phyloP scores from a whole-genome alignment of 495 filamentous ascomycete genomes.

The Geoglossum glabrum region DNA sequence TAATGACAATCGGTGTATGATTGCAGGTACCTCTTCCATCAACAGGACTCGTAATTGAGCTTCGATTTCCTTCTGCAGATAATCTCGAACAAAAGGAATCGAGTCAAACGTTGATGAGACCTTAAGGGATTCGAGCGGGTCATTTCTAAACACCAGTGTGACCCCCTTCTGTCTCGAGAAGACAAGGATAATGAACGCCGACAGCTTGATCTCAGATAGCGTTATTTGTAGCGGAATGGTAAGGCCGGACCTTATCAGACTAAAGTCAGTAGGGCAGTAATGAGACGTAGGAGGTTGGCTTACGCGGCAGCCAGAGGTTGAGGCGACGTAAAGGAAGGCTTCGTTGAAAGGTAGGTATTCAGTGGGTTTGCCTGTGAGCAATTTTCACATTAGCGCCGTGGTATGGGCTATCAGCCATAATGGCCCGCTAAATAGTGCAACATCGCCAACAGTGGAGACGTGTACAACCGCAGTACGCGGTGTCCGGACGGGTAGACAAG shows the following conservation, averaged over 20 bases:
- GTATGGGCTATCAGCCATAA: not conserved
- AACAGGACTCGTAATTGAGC: constrained; percentile 78
- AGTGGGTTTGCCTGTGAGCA: constrained; percentile 61
- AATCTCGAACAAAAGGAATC: constrained; percentile 93
- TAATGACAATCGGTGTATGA: constrained; percentile 82
- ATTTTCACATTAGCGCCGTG: not conserved
- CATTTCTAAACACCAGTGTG: constrained; percentile 92
- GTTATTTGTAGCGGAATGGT: constrained; percentile 96
- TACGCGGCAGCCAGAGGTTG: constrained; percentile 78
- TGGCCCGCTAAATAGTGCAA: not conserved
- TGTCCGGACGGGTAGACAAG: not conserved
- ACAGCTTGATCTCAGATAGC: constrained; percentile 87
- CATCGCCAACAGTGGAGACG: not conserved
- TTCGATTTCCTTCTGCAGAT: constrained; percentile 91
- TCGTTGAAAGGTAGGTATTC: constrained; percentile 83
- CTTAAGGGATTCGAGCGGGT: constrained; percentile 91
- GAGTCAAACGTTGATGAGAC: constrained; percentile 98
- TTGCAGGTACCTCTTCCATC: constrained; percentile 93
- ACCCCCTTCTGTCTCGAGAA: constrained; percentile 94
- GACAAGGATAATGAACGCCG: constrained; percentile 90
- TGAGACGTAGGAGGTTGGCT: constrained; percentile 9
- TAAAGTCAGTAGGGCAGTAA: not conserved
- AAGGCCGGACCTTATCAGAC: constrained; percentile 37
- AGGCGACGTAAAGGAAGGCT: constrained; percentile 80
- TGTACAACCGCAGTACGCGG: not conserved